Evolutionary conservation across 371 early-diverging fungal genomes (phyloP).

Genomic region (Mortierella sp.): DNA sequence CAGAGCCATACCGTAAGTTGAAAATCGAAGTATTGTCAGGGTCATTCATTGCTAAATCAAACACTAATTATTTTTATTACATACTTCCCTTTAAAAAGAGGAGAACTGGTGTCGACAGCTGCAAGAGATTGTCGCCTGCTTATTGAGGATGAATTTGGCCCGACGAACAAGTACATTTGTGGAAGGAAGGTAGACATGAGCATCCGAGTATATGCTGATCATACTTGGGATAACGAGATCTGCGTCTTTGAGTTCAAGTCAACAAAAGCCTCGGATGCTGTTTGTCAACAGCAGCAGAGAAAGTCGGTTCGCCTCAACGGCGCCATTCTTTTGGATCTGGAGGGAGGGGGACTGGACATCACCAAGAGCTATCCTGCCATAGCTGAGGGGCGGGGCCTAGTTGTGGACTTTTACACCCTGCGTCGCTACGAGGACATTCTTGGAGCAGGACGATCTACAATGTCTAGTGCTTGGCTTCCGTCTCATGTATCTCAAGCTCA

Average conservation of each 20-base stretch:
- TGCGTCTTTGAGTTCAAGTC: slow-evolving; percentile 30
- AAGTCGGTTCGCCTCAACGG: slow-evolving; percentile 34
- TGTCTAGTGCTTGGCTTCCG: background rate
- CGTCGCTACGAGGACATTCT: slow-evolving; percentile 14
- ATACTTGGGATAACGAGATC: slow-evolving; percentile 20
- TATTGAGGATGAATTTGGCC: slow-evolving; percentile 21
- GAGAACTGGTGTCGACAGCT: slow-evolving; percentile 21
- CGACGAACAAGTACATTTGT: slow-evolving; percentile 7
- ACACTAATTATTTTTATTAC: background rate
- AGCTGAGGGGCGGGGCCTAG: slow-evolving; percentile 8
- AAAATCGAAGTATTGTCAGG: background rate
- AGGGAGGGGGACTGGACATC: slow-evolving; percentile 18
- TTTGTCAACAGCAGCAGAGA: slow-evolving; percentile 30
- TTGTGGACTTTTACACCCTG: slow-evolving; percentile 8
- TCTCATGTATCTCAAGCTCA: background rate
- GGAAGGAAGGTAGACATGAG: slow-evolving; percentile 42
- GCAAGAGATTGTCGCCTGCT: background rate
- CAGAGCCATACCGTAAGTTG: slow-evolving; percentile 13
- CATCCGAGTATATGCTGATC: slow-evolving; percentile 15
- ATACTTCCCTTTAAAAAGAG: slow-evolving; percentile 14
- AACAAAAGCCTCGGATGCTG: background rate
- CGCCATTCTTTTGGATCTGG: slow-evolving; percentile 21
- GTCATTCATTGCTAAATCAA: background rate
- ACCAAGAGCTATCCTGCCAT: slow-evolving; percentile 9
- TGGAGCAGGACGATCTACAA: slow-evolving; percentile 13